These are phyloP conservation scores for Fusarium nygamai DNA, from an alignment of 2,329 filamentous ascomycete genomes.

Conservation along the genomic window DNA sequence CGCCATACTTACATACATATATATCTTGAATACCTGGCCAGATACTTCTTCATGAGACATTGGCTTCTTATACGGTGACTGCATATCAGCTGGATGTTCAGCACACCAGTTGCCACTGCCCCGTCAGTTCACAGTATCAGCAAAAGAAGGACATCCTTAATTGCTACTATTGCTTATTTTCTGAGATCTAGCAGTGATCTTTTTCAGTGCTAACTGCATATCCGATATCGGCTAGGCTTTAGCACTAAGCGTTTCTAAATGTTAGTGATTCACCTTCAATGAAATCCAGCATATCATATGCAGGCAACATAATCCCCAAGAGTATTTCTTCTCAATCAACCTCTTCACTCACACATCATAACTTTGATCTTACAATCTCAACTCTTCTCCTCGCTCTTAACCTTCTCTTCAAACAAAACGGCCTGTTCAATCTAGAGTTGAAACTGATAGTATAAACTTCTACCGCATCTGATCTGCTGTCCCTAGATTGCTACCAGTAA, in stretches of 20 bases:
- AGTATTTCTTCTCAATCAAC: too few relatives aligned
- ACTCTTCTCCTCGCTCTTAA: background rate
- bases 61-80: rapidly evolving
- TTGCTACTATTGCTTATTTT: background rate
- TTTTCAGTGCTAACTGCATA: rapidly evolving
- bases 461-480: background rate
- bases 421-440: background rate
- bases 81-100: rapidly evolving
- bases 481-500: background rate
- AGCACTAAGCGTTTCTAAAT: rapidly evolving
- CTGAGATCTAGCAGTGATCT: background rate
- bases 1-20: background rate
- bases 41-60: rapidly evolving
- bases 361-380: background rate
- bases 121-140: rapidly evolving
- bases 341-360: background rate
- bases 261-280: background rate
- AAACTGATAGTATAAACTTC: background rate
- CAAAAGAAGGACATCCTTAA: rapidly evolving
- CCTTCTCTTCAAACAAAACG: background rate
- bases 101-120: background rate
- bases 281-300: rapidly evolving
- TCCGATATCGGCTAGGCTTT: background rate
- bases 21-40: background rate
- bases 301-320: too few relatives aligned